phyloP scores from a whole-genome alignment of 805 yeast genomes.

The Cyberlindnera amylophila region DNA sequence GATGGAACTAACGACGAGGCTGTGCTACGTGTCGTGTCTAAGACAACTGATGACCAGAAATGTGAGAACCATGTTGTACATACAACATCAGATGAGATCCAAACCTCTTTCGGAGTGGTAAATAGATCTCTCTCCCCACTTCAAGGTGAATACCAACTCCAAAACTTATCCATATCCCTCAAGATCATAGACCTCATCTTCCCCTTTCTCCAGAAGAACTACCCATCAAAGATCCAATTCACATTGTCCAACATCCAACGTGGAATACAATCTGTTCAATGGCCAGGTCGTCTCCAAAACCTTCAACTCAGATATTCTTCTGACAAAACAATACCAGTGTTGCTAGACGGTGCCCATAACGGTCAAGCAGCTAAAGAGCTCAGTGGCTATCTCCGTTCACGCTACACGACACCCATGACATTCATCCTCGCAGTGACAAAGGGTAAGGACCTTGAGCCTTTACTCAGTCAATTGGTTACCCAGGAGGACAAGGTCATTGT shows the following conservation, averaged over 20 bases:
- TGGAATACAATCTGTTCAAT: conserved; percentile 55
- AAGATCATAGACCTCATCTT: conserved; percentile 42
- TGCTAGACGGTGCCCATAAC: conserved; percentile 94
- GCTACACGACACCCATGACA: conserved; percentile 42
- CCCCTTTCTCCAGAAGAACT: conserved; percentile 22
- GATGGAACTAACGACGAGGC: conserved; percentile 60
- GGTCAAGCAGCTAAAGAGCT: conserved; percentile 78
- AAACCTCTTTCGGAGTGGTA: conserved; percentile 30
- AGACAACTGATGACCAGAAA: conserved; percentile 32
- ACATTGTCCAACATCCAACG: conserved; percentile 33
- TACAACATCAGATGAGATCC: conserved; percentile 20
- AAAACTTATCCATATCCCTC: conserved; percentile 67
- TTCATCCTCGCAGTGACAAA: conserved; percentile 74
- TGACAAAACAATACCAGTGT: conserved; percentile 29
- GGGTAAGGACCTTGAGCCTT: conserved; percentile 57
- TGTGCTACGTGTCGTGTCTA: conserved; percentile 45
- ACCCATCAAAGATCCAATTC: conserved; percentile 28
- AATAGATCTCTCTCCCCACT: conserved; percentile 46
- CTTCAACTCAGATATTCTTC: conserved; percentile 30
- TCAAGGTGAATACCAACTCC: conserved; percentile 67
- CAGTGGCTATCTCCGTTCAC: conserved; percentile 27
- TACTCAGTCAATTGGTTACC: conserved; percentile 48
- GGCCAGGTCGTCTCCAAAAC: conserved; percentile 88
- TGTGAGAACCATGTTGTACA: conserved; percentile 28
- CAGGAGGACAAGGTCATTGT: conserved; percentile 55